Percentiles rank a stretch among this genome's conserved stretches.
Evolutionary conservation across 345 rosid species (phyloP).

Genomic region (Acer negundo): DNA sequence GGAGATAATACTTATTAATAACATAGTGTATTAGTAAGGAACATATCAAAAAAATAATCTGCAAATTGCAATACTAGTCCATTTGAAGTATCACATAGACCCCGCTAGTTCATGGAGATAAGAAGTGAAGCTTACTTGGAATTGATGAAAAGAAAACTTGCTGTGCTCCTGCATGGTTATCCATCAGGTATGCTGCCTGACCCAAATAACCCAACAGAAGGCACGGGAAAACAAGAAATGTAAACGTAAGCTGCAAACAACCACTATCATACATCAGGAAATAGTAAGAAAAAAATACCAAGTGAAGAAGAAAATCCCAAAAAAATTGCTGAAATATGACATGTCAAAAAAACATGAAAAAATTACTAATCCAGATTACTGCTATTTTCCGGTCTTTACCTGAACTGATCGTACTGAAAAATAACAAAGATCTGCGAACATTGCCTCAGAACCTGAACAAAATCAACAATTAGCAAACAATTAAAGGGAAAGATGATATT

Average conservation of each 20-base stretch:
- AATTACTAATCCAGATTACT: conserved; percentile 23
- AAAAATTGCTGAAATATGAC: neutral
- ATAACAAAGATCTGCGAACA: conserved; percentile 99
- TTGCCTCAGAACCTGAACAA: conserved; percentile 91
- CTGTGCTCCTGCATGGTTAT: conserved; percentile 52
- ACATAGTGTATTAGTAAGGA: no score
- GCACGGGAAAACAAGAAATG: conserved; percentile 94
- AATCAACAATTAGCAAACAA: conserved; percentile 22
- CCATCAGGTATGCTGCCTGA: conserved; percentile 96
- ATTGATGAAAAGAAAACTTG: conserved; percentile 86
- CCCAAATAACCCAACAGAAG: conserved; percentile 96
- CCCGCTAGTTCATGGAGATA: conserved; percentile 8
- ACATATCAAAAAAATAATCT: neutral
- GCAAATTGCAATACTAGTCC: conserved; percentile 1
- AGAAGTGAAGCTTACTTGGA: conserved; percentile 68
- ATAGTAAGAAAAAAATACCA: conserved; percentile 18
- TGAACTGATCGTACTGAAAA: conserved; percentile 93
- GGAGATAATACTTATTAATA: no score
- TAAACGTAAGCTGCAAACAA: conserved; percentile 93
- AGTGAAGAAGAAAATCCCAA: conserved; percentile 13
- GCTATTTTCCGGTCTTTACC: conserved; percentile 50
- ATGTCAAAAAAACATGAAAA: neutral
- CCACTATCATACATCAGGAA: conserved; percentile 41
- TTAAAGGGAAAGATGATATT: conserved; percentile 2
- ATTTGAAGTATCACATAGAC: conserved; percentile 4